Conservation (phyloP, 352 stramenopile species). For the Phytophthora nicotianae region DNA sequence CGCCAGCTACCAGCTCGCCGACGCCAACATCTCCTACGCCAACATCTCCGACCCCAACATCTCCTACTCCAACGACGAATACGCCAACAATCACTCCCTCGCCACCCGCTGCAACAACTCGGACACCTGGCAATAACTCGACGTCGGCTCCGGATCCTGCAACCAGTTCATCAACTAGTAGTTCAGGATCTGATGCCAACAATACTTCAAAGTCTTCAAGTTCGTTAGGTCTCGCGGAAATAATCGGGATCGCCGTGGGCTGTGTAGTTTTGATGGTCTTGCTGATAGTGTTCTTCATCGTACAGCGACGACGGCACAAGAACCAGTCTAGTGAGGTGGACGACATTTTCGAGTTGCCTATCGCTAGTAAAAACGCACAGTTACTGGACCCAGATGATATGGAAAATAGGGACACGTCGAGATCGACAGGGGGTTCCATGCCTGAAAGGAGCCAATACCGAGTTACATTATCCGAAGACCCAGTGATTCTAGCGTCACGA, state of each 20-base stretch:
- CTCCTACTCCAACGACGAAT: not conserved
- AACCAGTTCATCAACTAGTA: conserved; percentile 1
- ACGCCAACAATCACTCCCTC: not conserved
- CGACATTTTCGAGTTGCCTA: conserved; percentile 14
- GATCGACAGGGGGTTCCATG: conserved; percentile 9
- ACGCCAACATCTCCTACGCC: not conserved
- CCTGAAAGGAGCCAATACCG: conserved; percentile 28
- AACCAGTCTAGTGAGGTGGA: not conserved
- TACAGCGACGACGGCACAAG: conserved; percentile 6
- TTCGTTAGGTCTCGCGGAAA: conserved; percentile 7
- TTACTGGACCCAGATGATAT: not conserved
- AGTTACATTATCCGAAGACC: conserved; percentile 35
- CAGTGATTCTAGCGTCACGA: conserved; percentile 16
- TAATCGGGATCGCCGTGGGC: conserved; percentile 15
- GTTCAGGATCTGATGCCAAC: not conserved
- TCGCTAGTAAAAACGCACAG: conserved; percentile 1
- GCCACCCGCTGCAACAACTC: not conserved
- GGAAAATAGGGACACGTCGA: conserved; percentile 8
- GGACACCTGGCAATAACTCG: not conserved
- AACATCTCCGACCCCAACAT: not conserved
- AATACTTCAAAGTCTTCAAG: conserved; percentile 5
- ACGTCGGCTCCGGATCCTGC: not conserved
- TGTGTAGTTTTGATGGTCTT: conserved; percentile 9
- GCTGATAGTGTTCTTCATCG: conserved; percentile 24
- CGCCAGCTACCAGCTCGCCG: not conserved